Evolutionary conservation across 1,139 yeast species (phyloP).

Genomic region (Taiozyma onychis): DNA sequence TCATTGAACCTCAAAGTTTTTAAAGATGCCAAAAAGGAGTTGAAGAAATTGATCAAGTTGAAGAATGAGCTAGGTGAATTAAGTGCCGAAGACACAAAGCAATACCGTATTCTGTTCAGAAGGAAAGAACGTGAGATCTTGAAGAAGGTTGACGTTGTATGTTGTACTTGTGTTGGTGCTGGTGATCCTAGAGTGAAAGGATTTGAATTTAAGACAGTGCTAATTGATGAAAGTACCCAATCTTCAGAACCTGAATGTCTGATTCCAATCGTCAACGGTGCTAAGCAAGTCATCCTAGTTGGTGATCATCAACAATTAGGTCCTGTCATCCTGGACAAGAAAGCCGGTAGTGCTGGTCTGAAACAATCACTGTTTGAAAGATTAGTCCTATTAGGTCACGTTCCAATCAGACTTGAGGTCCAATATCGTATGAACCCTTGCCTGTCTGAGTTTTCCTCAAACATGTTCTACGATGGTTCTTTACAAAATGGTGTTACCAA

Average conservation of each 20-base stretch:
- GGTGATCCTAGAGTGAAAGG: constrained; percentile 61
- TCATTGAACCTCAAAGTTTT: constrained; percentile 48
- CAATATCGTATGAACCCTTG: constrained; percentile 96
- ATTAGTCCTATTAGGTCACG: constrained; percentile 75
- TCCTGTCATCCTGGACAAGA: constrained; percentile 76
- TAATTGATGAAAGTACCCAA: constrained; percentile 91
- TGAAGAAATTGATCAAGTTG: constrained; percentile 52
- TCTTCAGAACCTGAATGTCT: constrained; percentile 90
- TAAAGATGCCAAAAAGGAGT: constrained; percentile 44
- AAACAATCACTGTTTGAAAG: constrained; percentile 84
- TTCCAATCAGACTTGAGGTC: constrained; percentile 81
- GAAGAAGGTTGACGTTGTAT: constrained; percentile 68
- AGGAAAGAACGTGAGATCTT: constrained; percentile 47
- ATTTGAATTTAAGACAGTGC: constrained; percentile 63
- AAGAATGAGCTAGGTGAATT: constrained; percentile 71
- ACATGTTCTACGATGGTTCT: constrained; percentile 90
- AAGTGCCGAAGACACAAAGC: constrained; percentile 45
- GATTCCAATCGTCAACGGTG: constrained; percentile 85
- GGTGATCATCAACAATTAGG: constrained; percentile 97
- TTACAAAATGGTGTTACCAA: constrained; percentile 87
- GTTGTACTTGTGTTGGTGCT: constrained; percentile 92
- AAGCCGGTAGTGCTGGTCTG: constrained; percentile 83
- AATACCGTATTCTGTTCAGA: constrained; percentile 37
- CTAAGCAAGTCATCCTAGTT: constrained; percentile 81
- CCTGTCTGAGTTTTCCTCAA: constrained; percentile 81